A percentile compares a stretch with the other conserved stretches of the same genome.
Conservation (phyloP, 768 basidiomycete genomes). For the Lyophyllum semitale region DNA sequence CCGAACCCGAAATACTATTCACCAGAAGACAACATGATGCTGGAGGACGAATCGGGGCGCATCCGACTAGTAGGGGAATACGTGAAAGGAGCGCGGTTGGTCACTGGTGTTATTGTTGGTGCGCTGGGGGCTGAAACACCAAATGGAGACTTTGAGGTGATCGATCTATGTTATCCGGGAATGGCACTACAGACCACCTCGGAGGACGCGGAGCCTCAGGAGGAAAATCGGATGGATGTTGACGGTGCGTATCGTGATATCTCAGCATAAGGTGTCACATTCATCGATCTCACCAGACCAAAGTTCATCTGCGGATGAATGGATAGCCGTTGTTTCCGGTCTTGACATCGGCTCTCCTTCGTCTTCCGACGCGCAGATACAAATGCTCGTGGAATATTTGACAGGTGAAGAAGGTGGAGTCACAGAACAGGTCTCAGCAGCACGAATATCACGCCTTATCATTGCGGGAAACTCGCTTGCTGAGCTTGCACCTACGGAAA, state of each 20-base stretch:
- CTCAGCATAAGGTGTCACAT: slow-evolving; percentile 7
- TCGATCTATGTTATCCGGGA: slow-evolving; percentile 84
- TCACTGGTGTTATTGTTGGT: slow-evolving; percentile 91
- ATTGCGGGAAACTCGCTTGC: slow-evolving; percentile 89
- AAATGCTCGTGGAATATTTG: slow-evolving; percentile 90
- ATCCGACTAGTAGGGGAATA: slow-evolving; percentile 82
- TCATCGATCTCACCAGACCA: slow-evolving; percentile 1
- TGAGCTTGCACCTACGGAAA: slow-evolving; percentile 37
- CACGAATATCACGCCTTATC: slow-evolving; percentile 81
- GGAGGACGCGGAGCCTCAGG: slow-evolving; percentile 19
- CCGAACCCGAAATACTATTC: slow-evolving; percentile 76
- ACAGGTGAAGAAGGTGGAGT: slow-evolving; percentile 78
- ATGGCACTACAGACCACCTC: slow-evolving; percentile 64
- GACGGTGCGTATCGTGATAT: slow-evolving; percentile 50
- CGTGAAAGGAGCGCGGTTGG: slow-evolving; percentile 61
- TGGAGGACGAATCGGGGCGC: slow-evolving; percentile 96
- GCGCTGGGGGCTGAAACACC: slow-evolving; percentile 89
- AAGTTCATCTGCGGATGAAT: slow-evolving; percentile 52
- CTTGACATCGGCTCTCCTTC: slow-evolving; percentile 72
- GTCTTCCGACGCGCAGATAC: slow-evolving; percentile 69
- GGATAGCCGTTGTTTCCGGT: slow-evolving; percentile 87
- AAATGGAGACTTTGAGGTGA: slow-evolving; percentile 90
- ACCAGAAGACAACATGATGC: slow-evolving; percentile 75
- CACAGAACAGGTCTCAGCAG: slow-evolving; percentile 62
- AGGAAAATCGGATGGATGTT: slow-evolving; percentile 60